Base-by-base conservation (phyloP, 1,284 basidiomycete genomes). In the Puccinia horiana region DNA sequence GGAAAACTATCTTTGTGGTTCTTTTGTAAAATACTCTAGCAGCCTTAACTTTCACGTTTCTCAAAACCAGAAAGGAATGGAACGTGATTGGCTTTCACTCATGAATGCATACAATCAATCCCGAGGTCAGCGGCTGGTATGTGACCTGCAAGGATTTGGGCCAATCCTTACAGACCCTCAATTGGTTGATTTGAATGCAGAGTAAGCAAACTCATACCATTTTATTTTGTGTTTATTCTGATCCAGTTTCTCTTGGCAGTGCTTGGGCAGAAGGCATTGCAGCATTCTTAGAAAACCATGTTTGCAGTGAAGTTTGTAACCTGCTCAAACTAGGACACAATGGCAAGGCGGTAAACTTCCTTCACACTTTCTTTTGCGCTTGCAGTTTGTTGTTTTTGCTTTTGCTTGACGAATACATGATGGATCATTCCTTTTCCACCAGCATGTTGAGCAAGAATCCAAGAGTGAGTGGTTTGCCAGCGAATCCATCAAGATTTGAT, bases 21-120 rank as follows among this genome's bases (percentile, higher is more conserved):
- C 29, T 35, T 63, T 63, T 63, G 58, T 63, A 8, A 63, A 63
- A 63, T 63, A 63, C 32, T 63, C 58, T 1, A 63, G 58, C 26
- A 63, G 37, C 29, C 58, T 63, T 16, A 37, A 63, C 32, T 63
- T 63, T 18, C 35, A 63, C 37, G 29, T 63, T 18, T 12, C 29
- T 9, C 18, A 16, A 3, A 63, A 63, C 3, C 26, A 63, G 16
- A 63, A 37, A 18, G 32, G 58, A 63, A 12, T 63, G 58, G 58
- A 63, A 16, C 18, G 4, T 6, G 32, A 63, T 37, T 35, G 11
- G 14, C 58, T 63, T 63, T 63, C 58, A 5, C 32, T 63, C 5
- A 63, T 63, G 58, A 63, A 63, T 63, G 58, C 32, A 18, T 63
- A 63, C 32, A 63, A 35, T 63, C 58, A 63, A 63, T 63, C 58